Evolutionary conservation across 2,329 filamentous ascomycete species (phyloP).

Genomic region (Colletotrichum tofieldiae): DNA sequence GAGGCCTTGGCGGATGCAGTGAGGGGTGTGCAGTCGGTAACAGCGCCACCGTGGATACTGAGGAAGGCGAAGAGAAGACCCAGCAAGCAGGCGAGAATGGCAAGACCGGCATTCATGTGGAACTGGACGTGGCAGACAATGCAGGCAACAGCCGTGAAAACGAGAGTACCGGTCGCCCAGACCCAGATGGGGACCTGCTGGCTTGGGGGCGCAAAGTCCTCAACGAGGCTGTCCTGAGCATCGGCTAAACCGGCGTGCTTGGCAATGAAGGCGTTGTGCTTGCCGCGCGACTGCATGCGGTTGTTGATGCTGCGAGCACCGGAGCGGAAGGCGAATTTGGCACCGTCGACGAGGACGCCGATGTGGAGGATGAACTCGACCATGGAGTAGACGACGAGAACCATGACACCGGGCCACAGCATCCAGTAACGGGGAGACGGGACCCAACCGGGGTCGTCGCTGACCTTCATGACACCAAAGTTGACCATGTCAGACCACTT

Average conservation of each 20-base stretch:
- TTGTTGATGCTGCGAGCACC: constrained; percentile 51
- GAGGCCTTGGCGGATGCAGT: constrained; percentile 79
- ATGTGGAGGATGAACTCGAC: constrained; percentile 59
- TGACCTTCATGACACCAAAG: constrained; percentile 52
- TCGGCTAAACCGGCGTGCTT: constrained; percentile 56
- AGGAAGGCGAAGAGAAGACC: constrained; percentile 73
- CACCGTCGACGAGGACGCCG: constrained; percentile 54
- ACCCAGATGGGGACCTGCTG: constrained; percentile 69
- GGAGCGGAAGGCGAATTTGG: constrained; percentile 53
- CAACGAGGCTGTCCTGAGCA: constrained; percentile 50
- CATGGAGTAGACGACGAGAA: constrained; percentile 58
- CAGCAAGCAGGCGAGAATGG: constrained; percentile 68
- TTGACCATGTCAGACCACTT: constrained; percentile 50
- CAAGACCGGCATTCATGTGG: constrained; percentile 71
- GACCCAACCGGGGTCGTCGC: constrained; percentile 48
- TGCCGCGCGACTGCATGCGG: constrained; percentile 52
- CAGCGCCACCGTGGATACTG: constrained; percentile 64
- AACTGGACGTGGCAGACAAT: constrained; percentile 67
- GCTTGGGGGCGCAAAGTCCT: constrained; percentile 58
- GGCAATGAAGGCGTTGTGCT: constrained; percentile 52
- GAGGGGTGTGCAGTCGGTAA: constrained; percentile 73
- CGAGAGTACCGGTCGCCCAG: constrained; percentile 63
- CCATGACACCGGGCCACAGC: constrained; percentile 61
- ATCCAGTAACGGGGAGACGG: constrained; percentile 60
- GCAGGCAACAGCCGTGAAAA: constrained; percentile 65